A percentile compares a stretch with the other conserved stretches of the same genome.
Evolutionary conservation across 768 basidiomycete species (phyloP).

Genomic region (Hericium rajendrae): DNA sequence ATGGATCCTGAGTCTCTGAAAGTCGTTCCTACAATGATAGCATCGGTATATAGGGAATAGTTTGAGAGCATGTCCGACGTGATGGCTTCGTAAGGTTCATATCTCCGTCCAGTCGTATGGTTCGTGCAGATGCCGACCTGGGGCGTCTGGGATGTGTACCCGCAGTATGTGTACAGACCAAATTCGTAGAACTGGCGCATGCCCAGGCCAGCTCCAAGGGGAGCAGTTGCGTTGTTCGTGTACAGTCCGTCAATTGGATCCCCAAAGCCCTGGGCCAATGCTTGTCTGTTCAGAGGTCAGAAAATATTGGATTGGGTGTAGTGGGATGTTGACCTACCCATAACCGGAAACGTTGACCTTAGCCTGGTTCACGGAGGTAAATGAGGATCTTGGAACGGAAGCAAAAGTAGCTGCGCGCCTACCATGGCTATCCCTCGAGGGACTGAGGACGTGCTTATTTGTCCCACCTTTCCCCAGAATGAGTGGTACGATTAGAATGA

Average conservation of each 20-base stretch:
- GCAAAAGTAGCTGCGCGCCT: constrained; percentile 15
- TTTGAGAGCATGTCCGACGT: constrained; percentile 59
- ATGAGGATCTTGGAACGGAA: constrained; percentile 11
- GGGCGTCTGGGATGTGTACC: constrained; percentile 45
- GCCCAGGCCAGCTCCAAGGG: constrained; percentile 46
- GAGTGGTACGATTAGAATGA: constrained; percentile 15
- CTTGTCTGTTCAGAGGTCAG: constrained; percentile 29
- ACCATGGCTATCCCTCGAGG: constrained; percentile 72
- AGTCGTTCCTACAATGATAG: constrained; percentile 36
- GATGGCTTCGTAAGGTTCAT: constrained; percentile 56
- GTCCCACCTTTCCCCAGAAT: constrained; percentile 51
- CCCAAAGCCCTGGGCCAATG: constrained; percentile 25
- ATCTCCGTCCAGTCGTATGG: constrained; percentile 45
- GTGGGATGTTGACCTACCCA: constrained; percentile 36
- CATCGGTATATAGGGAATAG: constrained; percentile 45
- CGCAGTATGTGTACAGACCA: constrained; percentile 78
- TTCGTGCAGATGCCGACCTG: constrained; percentile 54
- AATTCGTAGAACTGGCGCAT: constrained; percentile 66
- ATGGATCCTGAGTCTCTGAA: constrained; percentile 55
- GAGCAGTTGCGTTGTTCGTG: constrained; percentile 52
- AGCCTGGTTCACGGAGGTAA: constrained; percentile 31
- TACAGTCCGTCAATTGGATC: constrained; percentile 60
- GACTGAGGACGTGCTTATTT: constrained; percentile 69
- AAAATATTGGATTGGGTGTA: constrained; percentile 2
- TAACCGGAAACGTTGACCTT: constrained; percentile 62